phyloP scores from a whole-genome alignment of 2,329 filamentous ascomycete genomes.

The Aureobasidium mangrovei region DNA sequence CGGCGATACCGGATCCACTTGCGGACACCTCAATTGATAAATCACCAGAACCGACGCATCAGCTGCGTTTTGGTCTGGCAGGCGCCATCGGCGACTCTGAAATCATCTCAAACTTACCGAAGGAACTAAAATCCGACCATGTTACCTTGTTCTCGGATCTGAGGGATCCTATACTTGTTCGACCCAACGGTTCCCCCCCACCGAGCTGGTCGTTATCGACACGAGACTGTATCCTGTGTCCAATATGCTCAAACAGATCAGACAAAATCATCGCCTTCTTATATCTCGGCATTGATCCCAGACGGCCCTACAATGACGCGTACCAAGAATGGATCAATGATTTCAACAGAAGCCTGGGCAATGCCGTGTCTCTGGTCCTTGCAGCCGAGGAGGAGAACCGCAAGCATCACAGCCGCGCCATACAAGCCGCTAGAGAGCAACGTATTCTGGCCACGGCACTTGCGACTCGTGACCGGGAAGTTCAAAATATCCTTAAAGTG shows the following conservation, averaged over 20 bases:
- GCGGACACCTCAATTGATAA: constrained; percentile 3
- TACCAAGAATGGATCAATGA: constrained; percentile 12
- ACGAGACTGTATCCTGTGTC: constrained; percentile 1
- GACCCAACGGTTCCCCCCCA: neutral
- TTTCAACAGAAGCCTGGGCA: constrained; percentile 8
- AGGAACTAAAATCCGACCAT: neutral
- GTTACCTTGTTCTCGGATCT: neutral
- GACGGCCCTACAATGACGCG: constrained; percentile 10
- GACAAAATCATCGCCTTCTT: constrained; percentile 12
- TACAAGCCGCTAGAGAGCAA: constrained; percentile 3
- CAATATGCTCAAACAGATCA: constrained; percentile 7
- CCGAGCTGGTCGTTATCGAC: neutral
- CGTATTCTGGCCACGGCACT: constrained; percentile 2
- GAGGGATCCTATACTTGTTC: neutral
- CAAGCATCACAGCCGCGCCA: constrained; percentile 2
- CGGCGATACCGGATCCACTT: neutral
- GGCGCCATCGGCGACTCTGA: neutral
- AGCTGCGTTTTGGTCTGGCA: constrained; percentile 2
- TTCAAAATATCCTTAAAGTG: constrained; percentile 13
- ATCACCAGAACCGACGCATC: neutral
- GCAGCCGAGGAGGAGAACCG: neutral
- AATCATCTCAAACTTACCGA: neutral
- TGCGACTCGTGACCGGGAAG: constrained; percentile 10
- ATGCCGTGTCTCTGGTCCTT: constrained; percentile 6
- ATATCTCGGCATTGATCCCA: constrained; percentile 8